A percentile compares a stretch with the other conserved stretches of the same genome.
Evolutionary conservation across 305 asterid species (phyloP).

Genomic region (Fraxinus dipetala): DNA sequence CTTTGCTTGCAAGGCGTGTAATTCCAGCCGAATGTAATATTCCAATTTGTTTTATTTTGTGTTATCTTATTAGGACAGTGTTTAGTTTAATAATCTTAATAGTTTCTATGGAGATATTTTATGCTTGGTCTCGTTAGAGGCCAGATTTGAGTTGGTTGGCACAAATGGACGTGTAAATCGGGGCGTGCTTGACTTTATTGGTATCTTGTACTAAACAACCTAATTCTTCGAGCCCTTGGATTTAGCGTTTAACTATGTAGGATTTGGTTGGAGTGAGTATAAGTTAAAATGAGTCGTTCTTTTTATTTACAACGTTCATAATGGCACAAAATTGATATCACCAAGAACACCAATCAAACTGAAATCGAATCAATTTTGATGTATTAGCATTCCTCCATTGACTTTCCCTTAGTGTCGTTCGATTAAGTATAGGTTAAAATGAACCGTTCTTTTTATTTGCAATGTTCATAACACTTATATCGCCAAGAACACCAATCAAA

Average conservation of each 20-base stretch:
- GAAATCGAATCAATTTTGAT: background rate
- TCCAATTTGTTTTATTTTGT: constrained; percentile 4
- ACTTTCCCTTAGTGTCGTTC: background rate
- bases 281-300: background rate
- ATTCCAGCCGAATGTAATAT: constrained; percentile 24
- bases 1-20: background rate
- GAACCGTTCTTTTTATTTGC: background rate
- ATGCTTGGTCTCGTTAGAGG: background rate
- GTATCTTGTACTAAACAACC: background rate
- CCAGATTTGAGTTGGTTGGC: background rate
- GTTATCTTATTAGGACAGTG: background rate
- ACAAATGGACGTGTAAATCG: background rate
- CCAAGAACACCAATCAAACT: background rate
- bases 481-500: background rate
- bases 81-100: background rate
- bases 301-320: background rate
- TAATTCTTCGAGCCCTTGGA: background rate
- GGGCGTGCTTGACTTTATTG: background rate
- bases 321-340: background rate
- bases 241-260: background rate
- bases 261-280: background rate
- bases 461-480: background rate
- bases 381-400: background rate
- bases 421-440: background rate
- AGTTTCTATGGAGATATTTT: constrained; percentile 1